These are phyloP conservation scores for Colletotrichum spinosum DNA, from an alignment of 2,329 filamentous ascomycete species.

Conservation along the genomic window DNA sequence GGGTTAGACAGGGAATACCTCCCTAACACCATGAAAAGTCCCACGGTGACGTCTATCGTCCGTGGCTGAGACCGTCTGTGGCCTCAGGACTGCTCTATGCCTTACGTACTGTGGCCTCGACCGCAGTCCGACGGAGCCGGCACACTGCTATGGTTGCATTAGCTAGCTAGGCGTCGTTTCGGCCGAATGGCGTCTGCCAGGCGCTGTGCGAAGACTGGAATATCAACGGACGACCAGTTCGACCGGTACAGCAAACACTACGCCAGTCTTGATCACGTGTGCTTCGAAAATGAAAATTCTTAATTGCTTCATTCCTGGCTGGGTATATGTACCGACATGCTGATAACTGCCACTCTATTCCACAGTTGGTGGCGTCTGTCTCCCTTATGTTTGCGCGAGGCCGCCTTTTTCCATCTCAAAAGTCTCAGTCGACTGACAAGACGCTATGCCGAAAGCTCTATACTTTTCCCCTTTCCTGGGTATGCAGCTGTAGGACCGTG, in stretches of 20 bases:
- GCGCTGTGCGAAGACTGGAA: too few species aligned
- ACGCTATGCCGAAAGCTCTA: conserved; percentile 34
- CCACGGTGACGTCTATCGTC: conserved; percentile 7
- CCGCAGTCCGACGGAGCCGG: too few species aligned
- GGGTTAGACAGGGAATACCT: conserved; percentile 32
- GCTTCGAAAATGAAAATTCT: neutral
- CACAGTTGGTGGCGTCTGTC: neutral
- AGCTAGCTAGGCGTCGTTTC: too few species aligned
- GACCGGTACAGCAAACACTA: too few species aligned
- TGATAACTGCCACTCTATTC: conserved; percentile 14
- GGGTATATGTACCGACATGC: conserved; percentile 35
- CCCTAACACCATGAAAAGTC: neutral
- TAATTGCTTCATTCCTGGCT: conserved; percentile 25
- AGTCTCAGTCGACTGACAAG: conserved; percentile 5
- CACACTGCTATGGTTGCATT: too few species aligned
- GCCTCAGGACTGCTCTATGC: too few species aligned
- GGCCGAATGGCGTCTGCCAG: too few species aligned
- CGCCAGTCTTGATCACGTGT: too few species aligned
- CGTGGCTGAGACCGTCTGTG: too few species aligned
- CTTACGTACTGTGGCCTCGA: too few species aligned
- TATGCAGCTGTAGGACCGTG: conserved; percentile 28
- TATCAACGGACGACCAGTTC: too few species aligned
- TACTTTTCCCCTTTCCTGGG: conserved; percentile 24
- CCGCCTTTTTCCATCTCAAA: neutral
- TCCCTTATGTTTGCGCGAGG: neutral